These are phyloP conservation scores for Neocucurbitaria cava DNA, from an alignment of 2,329 filamentous ascomycete species.

Conservation along the genomic window DNA sequence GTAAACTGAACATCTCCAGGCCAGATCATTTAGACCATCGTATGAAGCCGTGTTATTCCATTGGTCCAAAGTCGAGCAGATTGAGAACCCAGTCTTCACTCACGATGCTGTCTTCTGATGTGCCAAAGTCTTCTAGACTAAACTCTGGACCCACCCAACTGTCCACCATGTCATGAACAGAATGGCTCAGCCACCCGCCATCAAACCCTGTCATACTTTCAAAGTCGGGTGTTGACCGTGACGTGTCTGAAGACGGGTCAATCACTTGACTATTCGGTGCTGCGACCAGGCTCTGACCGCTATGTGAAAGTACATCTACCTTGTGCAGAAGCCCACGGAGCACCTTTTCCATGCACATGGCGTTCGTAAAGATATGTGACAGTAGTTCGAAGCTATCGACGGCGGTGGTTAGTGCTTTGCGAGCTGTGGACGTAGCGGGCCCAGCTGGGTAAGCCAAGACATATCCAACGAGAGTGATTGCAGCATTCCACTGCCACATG, in stretches of 20 bases:
- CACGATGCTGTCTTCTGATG: not conserved
- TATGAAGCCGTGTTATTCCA: not conserved
- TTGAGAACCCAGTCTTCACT: not conserved
- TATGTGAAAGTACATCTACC: conserved; percentile 21
- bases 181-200: not conserved
- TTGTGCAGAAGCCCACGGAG: conserved; percentile 40
- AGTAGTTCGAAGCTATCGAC: conserved; percentile 49
- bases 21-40: not conserved
- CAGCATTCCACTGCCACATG: conserved; percentile 55
- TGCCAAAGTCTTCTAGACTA: not conserved
- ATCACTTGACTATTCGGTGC: not conserved
- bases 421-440: conserved; percentile 34
- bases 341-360: conserved; percentile 43
- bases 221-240: not conserved
- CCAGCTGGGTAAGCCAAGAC: conserved; percentile 48
- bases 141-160: not conserved
- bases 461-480: conserved; percentile 52
- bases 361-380: conserved; percentile 40
- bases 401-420: conserved; percentile 44
- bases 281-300: not conserved
- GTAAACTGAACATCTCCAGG: not conserved
- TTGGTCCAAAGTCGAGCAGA: not conserved
- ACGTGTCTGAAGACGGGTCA: conserved; percentile 6
- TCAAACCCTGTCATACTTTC: not conserved
- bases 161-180: not conserved